Conservation (phyloP, 352 stramenopile species). For the Phytophthora sojae region DNA sequence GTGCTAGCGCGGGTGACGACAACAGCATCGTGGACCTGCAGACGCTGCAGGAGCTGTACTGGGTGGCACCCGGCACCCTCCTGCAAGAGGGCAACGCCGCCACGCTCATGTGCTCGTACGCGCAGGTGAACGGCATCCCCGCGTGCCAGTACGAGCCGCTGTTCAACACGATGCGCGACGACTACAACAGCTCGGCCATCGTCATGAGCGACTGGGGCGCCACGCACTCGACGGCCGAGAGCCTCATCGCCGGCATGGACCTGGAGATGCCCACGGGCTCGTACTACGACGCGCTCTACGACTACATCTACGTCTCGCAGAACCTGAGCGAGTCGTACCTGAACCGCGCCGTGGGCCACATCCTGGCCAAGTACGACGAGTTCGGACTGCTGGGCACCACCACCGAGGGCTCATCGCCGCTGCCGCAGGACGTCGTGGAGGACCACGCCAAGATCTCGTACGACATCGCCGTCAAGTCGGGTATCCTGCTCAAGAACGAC, state of each 20-base stretch:
- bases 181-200: constrained; percentile 44
- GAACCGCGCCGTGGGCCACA: constrained; percentile 38
- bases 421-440: constrained; percentile 33
- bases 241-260: constrained; percentile 41
- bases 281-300: constrained; percentile 44
- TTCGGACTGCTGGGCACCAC: constrained; percentile 38
- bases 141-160: constrained; percentile 41
- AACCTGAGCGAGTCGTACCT: constrained; percentile 47
- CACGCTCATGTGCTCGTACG: constrained; percentile 47
- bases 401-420: constrained; percentile 30
- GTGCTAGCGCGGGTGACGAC: constrained; percentile 27
- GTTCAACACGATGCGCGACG: constrained; percentile 40
- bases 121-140: constrained; percentile 38
- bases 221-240: constrained; percentile 40
- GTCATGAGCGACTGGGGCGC: constrained; percentile 43
- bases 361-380: constrained; percentile 45
- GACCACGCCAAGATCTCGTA: constrained; percentile 37
- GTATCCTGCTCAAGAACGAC: constrained; percentile 41
- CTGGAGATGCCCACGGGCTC: constrained; percentile 41
- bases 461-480: constrained; percentile 46
- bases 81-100: constrained; percentile 41
- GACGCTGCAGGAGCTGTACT: constrained; percentile 39
- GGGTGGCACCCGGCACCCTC: constrained; percentile 35
- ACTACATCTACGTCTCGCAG: constrained; percentile 45
- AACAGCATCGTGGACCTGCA: constrained; percentile 43